Base-by-base conservation (phyloP, 2,329 filamentous ascomycete genomes). In the Cladosporium sp. region DNA sequence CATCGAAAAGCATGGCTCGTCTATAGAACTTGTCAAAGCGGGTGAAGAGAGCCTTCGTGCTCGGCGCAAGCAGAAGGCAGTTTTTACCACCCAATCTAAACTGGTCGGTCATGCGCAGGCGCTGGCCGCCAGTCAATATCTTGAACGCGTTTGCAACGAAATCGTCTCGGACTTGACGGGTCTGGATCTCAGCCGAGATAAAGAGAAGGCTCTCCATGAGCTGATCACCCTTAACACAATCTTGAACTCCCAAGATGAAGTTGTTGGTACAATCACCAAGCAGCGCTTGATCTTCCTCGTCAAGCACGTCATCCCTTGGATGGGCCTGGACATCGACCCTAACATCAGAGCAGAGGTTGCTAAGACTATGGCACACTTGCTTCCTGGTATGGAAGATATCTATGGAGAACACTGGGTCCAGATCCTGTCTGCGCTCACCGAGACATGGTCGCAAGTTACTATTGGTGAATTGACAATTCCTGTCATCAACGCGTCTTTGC, bases 361-460 rank as follows among this genome's bases (percentile, higher is more conserved):
- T 71, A 80, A 66, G 53, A 66, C 71, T 5, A 60, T 85, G 43
- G 64, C 68, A 2, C 70, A 74, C 3, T 71, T 96, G 3, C 68
- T 96, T 0, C 88, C 88, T 2, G 80, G 79, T 36, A 85, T 96
- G 59, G 80, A 82, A 52, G 86, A 90, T 41, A 83, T 96, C 1
- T 96, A 96, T 61, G 93, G 92, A 0, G 82, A 87, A 0, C 88
- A 96, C 63, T 99, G 93, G 93, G 79, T 84, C 44, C 64, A 71
- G 12, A 63, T 73, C 5, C 48, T 75, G 12, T 58, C 59, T 7
- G 61, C 61, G 3, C 47, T 76, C n/a, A 60, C 64, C 1, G 53
- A 52, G 3, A 64, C 63, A 17, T 76, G 73, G 72, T 52, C 56
- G 15, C 49, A 54, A 19, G 40, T 43, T 22, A 43, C 29, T 7